Evolutionary conservation across 495 filamentous ascomycete species (phyloP).

Genomic region (Pseudotulostoma volvatum): DNA sequence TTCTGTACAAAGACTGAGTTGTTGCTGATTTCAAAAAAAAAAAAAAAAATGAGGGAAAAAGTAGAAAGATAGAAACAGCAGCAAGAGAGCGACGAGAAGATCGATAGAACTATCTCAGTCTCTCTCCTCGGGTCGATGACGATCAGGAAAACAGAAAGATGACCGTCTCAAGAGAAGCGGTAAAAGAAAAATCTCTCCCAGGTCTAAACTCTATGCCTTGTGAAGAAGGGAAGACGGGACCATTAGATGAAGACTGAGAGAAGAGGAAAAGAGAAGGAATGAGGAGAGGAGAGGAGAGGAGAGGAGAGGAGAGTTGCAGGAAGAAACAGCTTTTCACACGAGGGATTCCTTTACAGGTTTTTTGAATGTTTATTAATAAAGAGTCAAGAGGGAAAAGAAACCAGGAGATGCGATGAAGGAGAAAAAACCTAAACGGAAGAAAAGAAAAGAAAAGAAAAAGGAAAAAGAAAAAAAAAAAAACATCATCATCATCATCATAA

Average conservation of each 20-base stretch:
- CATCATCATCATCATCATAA: no score
- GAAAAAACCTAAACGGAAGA: no score
- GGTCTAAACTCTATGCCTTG: not conserved
- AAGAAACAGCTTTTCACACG: not conserved
- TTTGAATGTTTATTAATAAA: no score
- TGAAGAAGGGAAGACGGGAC: no score
- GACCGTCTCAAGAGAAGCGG: no score
- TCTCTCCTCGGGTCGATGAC: constrained; percentile 3
- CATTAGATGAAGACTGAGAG: constrained; percentile 3
- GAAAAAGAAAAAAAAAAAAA: no score
- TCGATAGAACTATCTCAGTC: constrained; percentile 9
- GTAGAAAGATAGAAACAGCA: constrained; percentile 10
- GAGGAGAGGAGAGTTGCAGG: constrained; percentile 7
- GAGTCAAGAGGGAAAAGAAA: no score
- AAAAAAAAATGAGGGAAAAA: constrained; percentile 8
- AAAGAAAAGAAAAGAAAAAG: no score
- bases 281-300: constrained; percentile 13
- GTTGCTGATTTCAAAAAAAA: constrained; percentile 7
- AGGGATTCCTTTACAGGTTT: no score
- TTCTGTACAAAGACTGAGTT: constrained; percentile 6
- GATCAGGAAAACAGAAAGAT: constrained; percentile 8
- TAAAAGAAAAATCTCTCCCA: not conserved
- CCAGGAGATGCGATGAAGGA: no score
- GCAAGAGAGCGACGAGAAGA: constrained; percentile 19
- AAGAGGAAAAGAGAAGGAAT: constrained; percentile 10